Base-by-base conservation (phyloP, 495 filamentous ascomycete genomes). In the Lophiotrema nucula region DNA sequence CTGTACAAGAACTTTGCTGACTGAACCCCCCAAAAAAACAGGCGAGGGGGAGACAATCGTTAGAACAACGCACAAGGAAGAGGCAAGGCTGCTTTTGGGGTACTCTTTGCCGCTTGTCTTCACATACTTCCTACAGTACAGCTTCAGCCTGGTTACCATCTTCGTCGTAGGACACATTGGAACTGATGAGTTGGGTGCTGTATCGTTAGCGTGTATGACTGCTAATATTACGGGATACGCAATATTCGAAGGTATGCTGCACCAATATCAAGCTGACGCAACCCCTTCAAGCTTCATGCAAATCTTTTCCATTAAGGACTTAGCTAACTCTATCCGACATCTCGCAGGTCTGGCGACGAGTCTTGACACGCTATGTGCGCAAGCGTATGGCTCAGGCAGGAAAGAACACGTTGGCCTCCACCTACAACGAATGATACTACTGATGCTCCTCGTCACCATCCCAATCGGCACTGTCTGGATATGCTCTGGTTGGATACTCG, bases 191-290 rank as follows among this genome's bases (percentile, higher is more conserved):
- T 57, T 69, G 1, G 67, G 53, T n/a, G 65, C 55, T 1, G 67
- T 65, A 2, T 53, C 47, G 1, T 27, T 69, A 18, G 65, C 60
- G 0, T 62, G 43, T 12, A 70, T 59, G 48, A 66, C 62, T 4
- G 56, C 56, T 0, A 68, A 66, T 50, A 68, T 70, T 41, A 68
- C 63, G 1, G 67, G 67, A 16, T 67, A 41, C 21, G 67, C 66
- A 12, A 43, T 68, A 19, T 68, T 28, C 37, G 56, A 68, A 43
- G 66, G 67, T n/a, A n/a, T n/a, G n/a, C n/a, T n/a, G n/a, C n/a
- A n/a, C n/a, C n/a, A n/a, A n/a, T n/a, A n/a, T n/a, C n/a, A n/a
- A n/a, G n/a, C n/a, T n/a, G n/a, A n/a, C n/a, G n/a, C n/a, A n/a
- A n/a, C n/a, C n/a, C n/a, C n/a, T n/a, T n/a, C n/a, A n/a, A n/a